Evolutionary conservation across 371 early-diverging fungal genomes (phyloP), one percentile per base, ranked within the genome.

Genomic region (Lichtheimia ramosa): DNA sequence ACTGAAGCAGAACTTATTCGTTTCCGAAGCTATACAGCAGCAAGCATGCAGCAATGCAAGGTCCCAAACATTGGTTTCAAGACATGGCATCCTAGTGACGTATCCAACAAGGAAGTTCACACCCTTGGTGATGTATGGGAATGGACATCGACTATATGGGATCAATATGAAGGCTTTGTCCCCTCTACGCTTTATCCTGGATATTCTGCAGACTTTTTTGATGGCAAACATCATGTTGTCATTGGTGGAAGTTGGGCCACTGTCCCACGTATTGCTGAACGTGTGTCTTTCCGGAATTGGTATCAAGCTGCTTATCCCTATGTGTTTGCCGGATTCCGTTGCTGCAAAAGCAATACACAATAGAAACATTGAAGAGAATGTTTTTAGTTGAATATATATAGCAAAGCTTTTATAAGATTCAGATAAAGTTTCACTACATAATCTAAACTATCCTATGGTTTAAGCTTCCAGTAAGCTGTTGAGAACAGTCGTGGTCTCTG

Each of bases 231-330:
- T 73, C 75, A 79, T 56, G 86, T 90, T 2, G 77, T 96, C 10
- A 65, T 92, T 27, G 96, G 96, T 51, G 96, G 81, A 0, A 88
- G 89, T 5, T 96, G 93, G 90, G 92, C 92, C 14, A 96, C 95
- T 0, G 90, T 90, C 50, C 92, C 92, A 6, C 65, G 89, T 18
- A 79, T 95, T 13, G 87, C 90, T 8, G 80, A 79, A 42, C 74
- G 96, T 15, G 61, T 66, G 34, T 83, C 89, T 0, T 91, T 93
- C 69, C 66, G 93, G 39, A 96, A 96, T 68, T 96, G 95, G 95
- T 95, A 91, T 65, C 96, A 96, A 71, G 65, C 83, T 25, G 86
- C 79, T 10, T 96, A 96, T 61, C 90, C 91, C 16, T 96, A 83
- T 60, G 90, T 92, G 10, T 89, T 93, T 78, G 75, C 84, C 48